These are phyloP conservation scores for Apodospora peruviana DNA, from an alignment of 495 filamentous ascomycete species.

Conservation along the genomic window DNA sequence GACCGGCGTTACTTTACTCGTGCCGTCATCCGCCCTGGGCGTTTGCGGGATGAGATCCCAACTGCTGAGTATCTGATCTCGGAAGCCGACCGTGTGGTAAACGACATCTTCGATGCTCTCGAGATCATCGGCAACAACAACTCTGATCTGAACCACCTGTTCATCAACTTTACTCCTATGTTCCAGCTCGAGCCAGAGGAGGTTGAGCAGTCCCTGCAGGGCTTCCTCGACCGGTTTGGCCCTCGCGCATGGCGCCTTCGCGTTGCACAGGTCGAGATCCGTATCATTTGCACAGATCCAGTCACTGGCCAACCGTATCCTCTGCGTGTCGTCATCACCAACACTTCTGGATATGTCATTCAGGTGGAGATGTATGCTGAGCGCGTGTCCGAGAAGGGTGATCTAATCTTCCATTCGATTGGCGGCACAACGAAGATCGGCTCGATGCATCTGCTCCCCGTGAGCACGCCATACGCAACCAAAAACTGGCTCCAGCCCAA, in stretches of 20 bases:
- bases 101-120: constrained; percentile 93
- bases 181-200: constrained; percentile 88
- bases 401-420: constrained; percentile 98
- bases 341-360: constrained; percentile 98
- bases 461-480: constrained; percentile 88
- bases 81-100: constrained; percentile 92
- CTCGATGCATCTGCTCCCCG: constrained; percentile 87
- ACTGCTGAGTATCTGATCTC: constrained; percentile 97
- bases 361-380: constrained; percentile 97
- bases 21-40: constrained; percentile 85
- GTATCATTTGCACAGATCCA: constrained; percentile 93
- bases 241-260: constrained; percentile 93
- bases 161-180: constrained; percentile 96
- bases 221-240: constrained; percentile 94
- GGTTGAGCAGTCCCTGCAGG: constrained; percentile 89
- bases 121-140: constrained; percentile 99
- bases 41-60: constrained; percentile 92
- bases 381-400: constrained; percentile 92
- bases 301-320: constrained; percentile 81
- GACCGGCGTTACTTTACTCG: constrained; percentile 98
- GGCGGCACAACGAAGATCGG: constrained; percentile 92
- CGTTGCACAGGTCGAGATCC: constrained; percentile 95
- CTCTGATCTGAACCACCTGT: constrained; percentile 99
- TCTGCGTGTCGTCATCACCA: constrained; percentile 92
- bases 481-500: constrained; percentile 99